These are phyloP conservation scores for Rosa chinensis DNA, from an alignment of 306 rosid species.

Conservation along the genomic window DNA sequence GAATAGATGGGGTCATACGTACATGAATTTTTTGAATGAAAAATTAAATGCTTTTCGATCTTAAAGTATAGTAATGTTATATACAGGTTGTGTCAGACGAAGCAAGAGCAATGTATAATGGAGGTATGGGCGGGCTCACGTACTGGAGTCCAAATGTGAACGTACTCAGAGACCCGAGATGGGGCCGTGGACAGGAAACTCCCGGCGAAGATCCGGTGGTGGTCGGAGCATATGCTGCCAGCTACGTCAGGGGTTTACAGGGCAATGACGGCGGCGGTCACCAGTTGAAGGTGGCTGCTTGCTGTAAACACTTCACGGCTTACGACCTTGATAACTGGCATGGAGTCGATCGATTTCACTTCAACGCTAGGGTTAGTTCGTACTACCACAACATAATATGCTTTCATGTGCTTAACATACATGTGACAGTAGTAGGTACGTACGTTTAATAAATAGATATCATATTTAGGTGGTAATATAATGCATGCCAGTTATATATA, in stretches of 20 bases:
- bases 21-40: not conserved
- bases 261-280: constrained; percentile 44
- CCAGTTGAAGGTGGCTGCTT: constrained; percentile 87
- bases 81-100: constrained; percentile 86
- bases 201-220: constrained; percentile 94
- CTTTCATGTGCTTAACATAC: not conserved
- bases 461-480: not conserved
- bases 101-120: constrained; percentile 95
- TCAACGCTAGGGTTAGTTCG: constrained; percentile 63
- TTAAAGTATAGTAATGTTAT: not conserved
- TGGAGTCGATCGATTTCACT: constrained; percentile 87
- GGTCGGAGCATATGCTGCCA: constrained; percentile 74
- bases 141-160: constrained; percentile 96
- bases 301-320: constrained; percentile 88
- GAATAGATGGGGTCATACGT: not conserved
- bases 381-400: not conserved
- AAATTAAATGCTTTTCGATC: not conserved
- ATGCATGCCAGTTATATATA: not conserved
- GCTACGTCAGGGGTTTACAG: constrained; percentile 75
- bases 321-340: constrained; percentile 92
- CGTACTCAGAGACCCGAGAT: constrained; percentile 84
- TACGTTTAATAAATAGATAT: not conserved
- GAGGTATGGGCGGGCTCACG: constrained; percentile 74
- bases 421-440: not conserved
- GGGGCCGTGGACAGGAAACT: constrained; percentile 98